Evolutionary conservation across 345 rosid genomes (phyloP), one percentile per base, ranked within the genome.

Genomic region (Linum lewisii): DNA sequence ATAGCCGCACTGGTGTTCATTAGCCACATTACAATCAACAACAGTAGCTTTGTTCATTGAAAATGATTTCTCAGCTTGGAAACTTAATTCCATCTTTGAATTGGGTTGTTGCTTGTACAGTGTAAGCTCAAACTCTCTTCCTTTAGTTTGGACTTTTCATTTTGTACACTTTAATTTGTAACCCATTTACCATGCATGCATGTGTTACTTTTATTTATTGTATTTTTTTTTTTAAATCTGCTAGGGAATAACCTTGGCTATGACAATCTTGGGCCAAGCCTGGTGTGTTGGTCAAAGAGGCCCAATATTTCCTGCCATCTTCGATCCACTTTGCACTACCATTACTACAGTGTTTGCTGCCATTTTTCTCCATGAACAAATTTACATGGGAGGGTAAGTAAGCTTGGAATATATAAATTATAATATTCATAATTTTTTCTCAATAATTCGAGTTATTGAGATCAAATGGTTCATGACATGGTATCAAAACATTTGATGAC

Each of bases 261-360:
- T 75, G 18, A 73, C 84, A 1, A 78, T 79, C 70, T 79, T 79
- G 36, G 64, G 81, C 60, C 88, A 87, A 71, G 84, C 95, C 18
- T 87, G 88, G 91, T 82, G 79, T 69, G 78, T 87, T 63, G 75
- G 87, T 1, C 54, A 49, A 55, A 69, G 79, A 62, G 91, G 92
- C 45, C 89, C 85, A 19, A 66, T 87, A 50, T 87, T 78, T 73
- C 67, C 79, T 61, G 82, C 89, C 1, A 62, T 85, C 75, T 88
- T 85, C 75, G 80, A 74, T 62, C 90, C 92, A 47, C 68, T 85
- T 0, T 60, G 78, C 68, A 83, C 87, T 15, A 83, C 84, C 34
- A 74, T 80, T 37, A 82, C 75, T n/a, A 66, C 87, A 51, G 18
- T 79, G n/a, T 62, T 73, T 36, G 92, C 90, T 49, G 78, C 83